Evolutionary conservation across 768 basidiomycete species (phyloP).

Genomic region (Rhodosporidiobolus odoratus): DNA sequence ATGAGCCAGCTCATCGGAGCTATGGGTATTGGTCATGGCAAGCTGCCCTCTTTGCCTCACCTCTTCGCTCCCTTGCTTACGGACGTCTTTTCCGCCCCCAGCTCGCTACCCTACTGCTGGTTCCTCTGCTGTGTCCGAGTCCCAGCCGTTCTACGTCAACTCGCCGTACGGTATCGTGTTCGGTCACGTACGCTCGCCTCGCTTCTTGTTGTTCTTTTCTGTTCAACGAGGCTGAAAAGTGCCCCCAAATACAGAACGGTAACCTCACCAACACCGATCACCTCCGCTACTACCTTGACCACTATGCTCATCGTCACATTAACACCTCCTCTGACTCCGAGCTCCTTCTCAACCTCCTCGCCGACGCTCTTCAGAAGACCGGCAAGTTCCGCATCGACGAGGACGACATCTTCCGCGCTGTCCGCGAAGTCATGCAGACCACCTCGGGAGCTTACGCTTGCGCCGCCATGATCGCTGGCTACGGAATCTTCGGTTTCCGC

Average conservation of each 20-base stretch:
- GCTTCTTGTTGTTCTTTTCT: neutral
- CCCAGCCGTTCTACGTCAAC: conserved; percentile 99
- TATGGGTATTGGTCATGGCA: conserved; percentile 98
- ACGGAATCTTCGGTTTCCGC: conserved; percentile 94
- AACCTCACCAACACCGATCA: conserved; percentile 88
- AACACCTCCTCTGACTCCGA: conserved; percentile 99
- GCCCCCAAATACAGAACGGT: conserved; percentile 64
- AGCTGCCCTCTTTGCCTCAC: conserved; percentile 36
- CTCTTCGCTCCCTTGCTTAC: neutral
- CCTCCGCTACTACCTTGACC: conserved; percentile 89
- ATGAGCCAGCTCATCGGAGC: conserved; percentile 74
- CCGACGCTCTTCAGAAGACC: conserved; percentile 93
- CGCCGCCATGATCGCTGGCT: conserved; percentile 97
- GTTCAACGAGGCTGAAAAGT: neutral
- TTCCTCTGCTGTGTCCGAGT: conserved; percentile 91
- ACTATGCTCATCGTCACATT: conserved; percentile 93
- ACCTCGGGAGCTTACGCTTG: conserved; percentile 93
- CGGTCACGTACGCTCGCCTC: conserved; percentile 66
- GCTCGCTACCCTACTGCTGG: conserved; percentile 98
- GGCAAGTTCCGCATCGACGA: conserved; percentile 98
- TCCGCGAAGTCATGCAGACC: conserved; percentile 79
- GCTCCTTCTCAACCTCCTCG: conserved; percentile 92
- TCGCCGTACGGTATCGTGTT: conserved; percentile 99
- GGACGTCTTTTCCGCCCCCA: conserved; percentile 45
- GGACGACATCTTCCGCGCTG: conserved; percentile 95